Conservation (phyloP, 345 rosid genomes). For the Draba incana region DNA sequence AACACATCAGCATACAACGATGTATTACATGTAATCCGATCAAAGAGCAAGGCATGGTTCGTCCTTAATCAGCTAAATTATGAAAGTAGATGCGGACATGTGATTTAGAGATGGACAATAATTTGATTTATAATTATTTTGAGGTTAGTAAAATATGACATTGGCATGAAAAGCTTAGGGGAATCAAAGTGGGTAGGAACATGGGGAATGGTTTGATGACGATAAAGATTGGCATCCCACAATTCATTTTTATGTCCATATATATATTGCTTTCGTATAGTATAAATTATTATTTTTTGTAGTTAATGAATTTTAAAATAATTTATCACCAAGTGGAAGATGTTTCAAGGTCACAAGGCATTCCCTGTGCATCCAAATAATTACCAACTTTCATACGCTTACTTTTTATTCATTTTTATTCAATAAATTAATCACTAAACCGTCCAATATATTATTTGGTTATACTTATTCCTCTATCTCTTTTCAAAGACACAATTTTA, state of each 20-base stretch:
- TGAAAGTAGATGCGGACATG: not conserved
- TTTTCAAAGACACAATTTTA: not conserved
- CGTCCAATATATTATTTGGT: not conserved
- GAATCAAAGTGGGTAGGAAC: constrained; percentile 44
- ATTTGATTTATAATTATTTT: not conserved
- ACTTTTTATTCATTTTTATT: constrained; percentile 15
- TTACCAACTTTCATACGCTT: constrained; percentile 28
- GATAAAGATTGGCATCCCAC: constrained; percentile 38
- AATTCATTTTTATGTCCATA: constrained; percentile 17
- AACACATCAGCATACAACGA: not conserved
- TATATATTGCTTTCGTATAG: constrained; percentile 10
- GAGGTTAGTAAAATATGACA: not conserved
- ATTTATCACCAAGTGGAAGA: constrained; percentile 31
- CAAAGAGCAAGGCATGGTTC: constrained; percentile 12
- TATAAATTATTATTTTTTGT: not conserved
- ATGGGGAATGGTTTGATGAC: constrained; percentile 42
- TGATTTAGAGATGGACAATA: not conserved
- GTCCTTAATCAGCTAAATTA: not conserved
- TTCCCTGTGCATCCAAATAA: constrained; percentile 35
- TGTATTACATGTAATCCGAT: not conserved
- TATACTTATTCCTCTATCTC: not conserved
- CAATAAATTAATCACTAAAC: not conserved
- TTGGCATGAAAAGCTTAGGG: not conserved
- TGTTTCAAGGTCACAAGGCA: constrained; percentile 34
- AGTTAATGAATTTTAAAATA: constrained; percentile 16